These are phyloP conservation scores for Gnomoniopsis sp. DNA, from an alignment of 2,329 filamentous ascomycete species.

Conservation along the genomic window DNA sequence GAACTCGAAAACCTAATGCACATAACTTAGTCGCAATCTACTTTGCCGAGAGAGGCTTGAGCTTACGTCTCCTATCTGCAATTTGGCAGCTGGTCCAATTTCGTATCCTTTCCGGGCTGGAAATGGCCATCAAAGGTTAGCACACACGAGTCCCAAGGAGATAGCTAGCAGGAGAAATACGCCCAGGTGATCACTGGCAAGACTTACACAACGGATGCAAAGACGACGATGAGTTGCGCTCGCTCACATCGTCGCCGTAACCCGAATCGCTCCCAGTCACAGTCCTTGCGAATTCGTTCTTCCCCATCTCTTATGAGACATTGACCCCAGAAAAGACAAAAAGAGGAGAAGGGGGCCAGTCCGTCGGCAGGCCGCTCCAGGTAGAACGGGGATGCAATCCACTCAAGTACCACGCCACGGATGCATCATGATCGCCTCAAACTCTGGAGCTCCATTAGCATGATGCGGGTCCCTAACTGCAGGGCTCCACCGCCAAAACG, in stretches of 20 bases:
- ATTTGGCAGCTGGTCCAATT: conserved; percentile 30
- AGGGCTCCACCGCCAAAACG: not conserved
- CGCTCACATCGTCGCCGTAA: conserved; percentile 31
- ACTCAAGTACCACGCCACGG: conserved; percentile 10
- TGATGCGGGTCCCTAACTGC: not conserved
- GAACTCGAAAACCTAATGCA: conserved; percentile 32
- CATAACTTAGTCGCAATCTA: conserved; percentile 10
- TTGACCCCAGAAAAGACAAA: conserved; percentile 19
- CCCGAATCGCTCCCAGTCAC: conserved; percentile 32
- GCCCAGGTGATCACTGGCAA: not conserved
- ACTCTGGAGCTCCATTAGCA: conserved; percentile 5
- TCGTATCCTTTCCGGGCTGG: conserved; percentile 34
- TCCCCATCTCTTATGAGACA: conserved; percentile 33
- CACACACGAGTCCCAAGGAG: not conserved
- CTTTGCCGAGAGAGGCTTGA: not conserved
- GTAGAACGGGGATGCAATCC: conserved; percentile 1
- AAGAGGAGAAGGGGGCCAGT: conserved; percentile 17
- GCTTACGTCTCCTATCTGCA: conserved; percentile 35
- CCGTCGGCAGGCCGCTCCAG: not conserved
- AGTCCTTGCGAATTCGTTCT: conserved; percentile 30
- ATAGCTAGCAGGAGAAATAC: too few species aligned
- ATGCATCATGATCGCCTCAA: conserved; percentile 17
- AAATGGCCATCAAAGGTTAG: conserved; percentile 16
- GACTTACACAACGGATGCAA: conserved; percentile 31
- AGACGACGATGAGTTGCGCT: conserved; percentile 26